Base-by-base conservation (phyloP, 148 eudicot genomes). In the Salicornia ramosissima region DNA sequence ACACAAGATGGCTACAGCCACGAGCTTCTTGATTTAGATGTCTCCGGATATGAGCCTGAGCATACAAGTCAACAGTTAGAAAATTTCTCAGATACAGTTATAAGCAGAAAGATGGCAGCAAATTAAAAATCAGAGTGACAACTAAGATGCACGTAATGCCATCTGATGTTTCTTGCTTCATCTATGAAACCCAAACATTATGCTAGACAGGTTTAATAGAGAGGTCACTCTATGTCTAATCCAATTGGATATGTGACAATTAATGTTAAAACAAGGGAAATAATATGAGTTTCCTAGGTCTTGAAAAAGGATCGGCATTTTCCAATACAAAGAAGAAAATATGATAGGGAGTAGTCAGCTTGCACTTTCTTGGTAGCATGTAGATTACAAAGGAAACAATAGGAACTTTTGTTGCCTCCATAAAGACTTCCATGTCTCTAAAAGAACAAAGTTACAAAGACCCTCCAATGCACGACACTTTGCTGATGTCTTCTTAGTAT, bases 1-100 rank as follows among this genome's bases (percentile, higher is more conserved):
- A 65, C 49, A 93, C 95, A 63, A 93, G 83, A 82, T 90, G 81
- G 74, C 76, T 81, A 79, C 87, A 93, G 70, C 90, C 90, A 74
- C 95, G 92, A 78, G 95, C 98, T 83, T 90, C 98, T 77, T 90
- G 98, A 69, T 83, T 85, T 78, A 93, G 72, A 84, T 93, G 98
- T 78, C 85, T 86, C 64, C 86, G 74, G 40, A 93, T 86, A 81
- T 90, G 96, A 76, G 95, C 98, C 98, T 93, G 82, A 25, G 21
- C 28, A 33, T 69, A 62, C 66, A 26, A 60, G 57, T 14, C 75
- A 51, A 68, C 58, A 64, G 31, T 75, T 45, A 73, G 52, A 8
- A 46, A 40, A 24, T 7, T 43, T 31, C 14, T 46, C n/a, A 45
- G 51, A 43, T n/a, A 21, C 45, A 40, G 49, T n/a, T 19, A 24